Conservation (phyloP, 2,329 filamentous ascomycete species). For the Monosporascus sp. region DNA sequence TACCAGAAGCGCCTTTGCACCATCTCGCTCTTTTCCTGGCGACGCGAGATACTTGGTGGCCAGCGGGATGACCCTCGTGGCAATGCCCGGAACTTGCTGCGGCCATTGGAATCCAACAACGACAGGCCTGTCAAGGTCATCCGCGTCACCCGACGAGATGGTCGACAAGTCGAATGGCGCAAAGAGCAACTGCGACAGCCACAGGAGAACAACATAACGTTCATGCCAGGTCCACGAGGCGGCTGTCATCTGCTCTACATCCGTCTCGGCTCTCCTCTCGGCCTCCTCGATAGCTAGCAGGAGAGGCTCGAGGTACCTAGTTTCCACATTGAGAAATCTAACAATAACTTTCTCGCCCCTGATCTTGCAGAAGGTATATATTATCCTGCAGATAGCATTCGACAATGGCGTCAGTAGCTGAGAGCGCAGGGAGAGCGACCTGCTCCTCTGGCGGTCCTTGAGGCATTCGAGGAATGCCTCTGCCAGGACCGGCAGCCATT, state of each 20-base stretch:
- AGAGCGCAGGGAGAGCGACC: conserved; percentile 29
- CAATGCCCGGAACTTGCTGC: conserved; percentile 60
- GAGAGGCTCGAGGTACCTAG: conserved; percentile 75
- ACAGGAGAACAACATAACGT: conserved; percentile 79
- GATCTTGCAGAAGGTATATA: conserved; percentile 93
- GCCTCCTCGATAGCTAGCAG: conserved; percentile 66
- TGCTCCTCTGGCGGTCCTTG: conserved; percentile 38
- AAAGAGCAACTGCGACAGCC: conserved; percentile 76
- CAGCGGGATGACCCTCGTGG: conserved; percentile 64
- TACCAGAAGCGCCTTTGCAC: conserved; percentile 77
- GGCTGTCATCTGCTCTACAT: conserved; percentile 6
- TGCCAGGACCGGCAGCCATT: conserved; percentile 68
- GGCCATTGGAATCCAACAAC: conserved; percentile 52
- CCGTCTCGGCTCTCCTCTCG: conserved; percentile 27
- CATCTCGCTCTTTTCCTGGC: conserved; percentile 82
- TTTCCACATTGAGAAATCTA: conserved; percentile 86
- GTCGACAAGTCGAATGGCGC: conserved; percentile 87
- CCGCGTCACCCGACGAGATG: conserved; percentile 61
- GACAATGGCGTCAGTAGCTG: conserved; percentile 52
- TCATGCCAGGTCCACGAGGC: conserved; percentile 72
- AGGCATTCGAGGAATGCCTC: conserved; percentile 70
- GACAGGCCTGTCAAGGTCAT: conserved; percentile 37
- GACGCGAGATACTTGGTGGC: conserved; percentile 66
- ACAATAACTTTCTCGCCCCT: conserved; percentile 89
- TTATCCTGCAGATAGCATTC: conserved; percentile 67